Conservation (phyloP, 345 rosid species). For the Schrenkiella parvula region DNA sequence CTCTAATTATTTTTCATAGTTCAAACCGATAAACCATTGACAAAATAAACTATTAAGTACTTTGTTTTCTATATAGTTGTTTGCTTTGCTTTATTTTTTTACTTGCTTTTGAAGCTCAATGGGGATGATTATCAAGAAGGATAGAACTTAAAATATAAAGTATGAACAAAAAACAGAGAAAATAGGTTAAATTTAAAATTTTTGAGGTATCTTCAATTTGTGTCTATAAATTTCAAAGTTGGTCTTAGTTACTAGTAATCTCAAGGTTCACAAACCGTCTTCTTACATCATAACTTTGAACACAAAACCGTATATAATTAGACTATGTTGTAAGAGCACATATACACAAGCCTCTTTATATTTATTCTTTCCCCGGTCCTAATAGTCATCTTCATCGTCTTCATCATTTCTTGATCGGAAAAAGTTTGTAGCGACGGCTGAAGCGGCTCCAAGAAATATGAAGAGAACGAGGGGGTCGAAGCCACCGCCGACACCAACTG, state of each 20-base stretch:
- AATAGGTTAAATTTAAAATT: neutral
- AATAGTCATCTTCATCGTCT: constrained; percentile 46
- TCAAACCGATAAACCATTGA: neutral
- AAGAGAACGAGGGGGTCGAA: constrained; percentile 60
- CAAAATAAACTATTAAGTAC: neutral
- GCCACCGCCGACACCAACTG: constrained; percentile 81
- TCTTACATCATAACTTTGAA: neutral
- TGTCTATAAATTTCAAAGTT: neutral
- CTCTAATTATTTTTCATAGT: neutral
- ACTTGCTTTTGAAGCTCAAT: neutral
- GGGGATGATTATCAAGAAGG: neutral
- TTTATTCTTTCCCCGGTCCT: neutral
- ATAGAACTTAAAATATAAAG: neutral
- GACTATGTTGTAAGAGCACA: neutral
- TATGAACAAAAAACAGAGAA: neutral
- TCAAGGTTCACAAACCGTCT: neutral
- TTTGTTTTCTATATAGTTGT: neutral
- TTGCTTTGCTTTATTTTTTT: neutral
- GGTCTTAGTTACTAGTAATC: neutral
- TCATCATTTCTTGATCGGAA: constrained; percentile 60
- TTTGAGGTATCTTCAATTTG: neutral
- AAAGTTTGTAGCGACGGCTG: constrained; percentile 68
- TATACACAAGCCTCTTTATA: constrained; percentile 6
- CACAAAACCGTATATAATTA: constrained; percentile 5
- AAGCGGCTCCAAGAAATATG: constrained; percentile 72